Evolutionary conservation across 148 eudicot species (phyloP).

Genomic region (Agrostemma githago): DNA sequence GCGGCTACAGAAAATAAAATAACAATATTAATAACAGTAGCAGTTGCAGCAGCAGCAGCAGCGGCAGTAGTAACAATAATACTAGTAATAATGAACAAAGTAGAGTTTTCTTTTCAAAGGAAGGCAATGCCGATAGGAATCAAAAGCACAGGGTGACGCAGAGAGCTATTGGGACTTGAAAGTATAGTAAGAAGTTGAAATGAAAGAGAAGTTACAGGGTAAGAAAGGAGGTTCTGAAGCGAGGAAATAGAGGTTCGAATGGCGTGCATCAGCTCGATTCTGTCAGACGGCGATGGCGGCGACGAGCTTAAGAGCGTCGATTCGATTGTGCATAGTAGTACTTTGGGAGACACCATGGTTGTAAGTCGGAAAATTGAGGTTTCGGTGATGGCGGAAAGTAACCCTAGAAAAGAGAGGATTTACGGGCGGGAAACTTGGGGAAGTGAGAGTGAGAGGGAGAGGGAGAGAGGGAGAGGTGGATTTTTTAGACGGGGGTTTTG

Average conservation of each 20-base stretch:
- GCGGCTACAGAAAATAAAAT: constrained; percentile 49
- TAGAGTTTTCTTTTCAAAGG: no score
- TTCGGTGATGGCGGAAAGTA: constrained; percentile 15
- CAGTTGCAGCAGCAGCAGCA: no score
- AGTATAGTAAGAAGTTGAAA: not conserved
- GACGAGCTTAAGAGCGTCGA: constrained; percentile 52
- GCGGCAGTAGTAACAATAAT: no score
- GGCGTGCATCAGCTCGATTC: constrained; percentile 77
- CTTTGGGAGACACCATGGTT: constrained; percentile 74
- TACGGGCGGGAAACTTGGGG: constrained; percentile 25
- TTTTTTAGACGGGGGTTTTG: no score
- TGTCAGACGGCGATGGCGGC: constrained; percentile 69
- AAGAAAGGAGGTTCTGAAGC: constrained; percentile 66
- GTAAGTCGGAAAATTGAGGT: not conserved
- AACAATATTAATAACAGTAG: not conserved
- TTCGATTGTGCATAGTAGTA: constrained; percentile 60
- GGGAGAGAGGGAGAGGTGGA: no score
- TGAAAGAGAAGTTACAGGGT: constrained; percentile 36
- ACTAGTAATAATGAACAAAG: no score
- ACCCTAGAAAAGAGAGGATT: constrained; percentile 24
- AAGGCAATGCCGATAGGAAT: no score
- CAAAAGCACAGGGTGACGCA: no score
- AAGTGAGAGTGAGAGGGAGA: no score
- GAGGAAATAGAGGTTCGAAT: constrained; percentile 68
- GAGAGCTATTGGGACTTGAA: no score